These are phyloP conservation scores for Bruguiera parviflora DNA, from an alignment of 345 rosid species.

Conservation along the genomic window DNA sequence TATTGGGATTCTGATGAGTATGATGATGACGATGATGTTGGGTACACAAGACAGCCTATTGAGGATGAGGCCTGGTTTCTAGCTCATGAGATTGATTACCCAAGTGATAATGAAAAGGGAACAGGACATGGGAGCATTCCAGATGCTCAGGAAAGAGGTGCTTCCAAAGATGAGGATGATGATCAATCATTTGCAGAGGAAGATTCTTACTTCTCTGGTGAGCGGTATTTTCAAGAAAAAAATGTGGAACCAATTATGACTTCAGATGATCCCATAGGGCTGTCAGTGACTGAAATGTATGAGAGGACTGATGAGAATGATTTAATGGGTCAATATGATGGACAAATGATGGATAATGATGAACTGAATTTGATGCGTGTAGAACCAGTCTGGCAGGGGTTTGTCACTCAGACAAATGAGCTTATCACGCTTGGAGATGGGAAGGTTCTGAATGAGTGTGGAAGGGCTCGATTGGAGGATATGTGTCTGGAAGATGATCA, in stretches of 20 bases:
- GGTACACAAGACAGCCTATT: conserved; percentile 94
- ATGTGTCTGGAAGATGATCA: conserved; percentile 77
- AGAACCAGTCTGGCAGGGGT: conserved; percentile 98
- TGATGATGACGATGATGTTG: conserved; percentile 94
- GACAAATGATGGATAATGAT: conserved; percentile 79
- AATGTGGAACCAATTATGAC: conserved; percentile 53
- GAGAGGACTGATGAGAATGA: conserved; percentile 55
- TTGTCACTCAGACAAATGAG: conserved; percentile 81
- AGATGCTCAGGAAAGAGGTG: conserved; percentile 72
- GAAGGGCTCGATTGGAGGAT: conserved; percentile 51
- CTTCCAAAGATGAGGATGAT: conserved; percentile 80
- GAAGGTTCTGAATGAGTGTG: conserved; percentile 44
- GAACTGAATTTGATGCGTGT: conserved; percentile 68
- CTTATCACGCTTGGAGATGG: conserved; percentile 56
- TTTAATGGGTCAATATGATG: conserved; percentile 68
- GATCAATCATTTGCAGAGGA: conserved; percentile 94
- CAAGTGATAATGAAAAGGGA: conserved; percentile 96
- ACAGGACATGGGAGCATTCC: conserved; percentile 76
- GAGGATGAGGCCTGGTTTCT: conserved; percentile 99
- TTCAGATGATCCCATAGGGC: conserved; percentile 73
- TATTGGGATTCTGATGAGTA: conserved; percentile 99
- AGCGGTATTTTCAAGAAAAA: conserved; percentile 65
- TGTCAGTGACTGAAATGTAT: conserved; percentile 64
- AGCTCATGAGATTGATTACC: conserved; percentile 97
- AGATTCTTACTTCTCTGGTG: conserved; percentile 94